Base-by-base conservation (phyloP, 139 green algal species). In the Raphidocelis subcapitata region DNA sequence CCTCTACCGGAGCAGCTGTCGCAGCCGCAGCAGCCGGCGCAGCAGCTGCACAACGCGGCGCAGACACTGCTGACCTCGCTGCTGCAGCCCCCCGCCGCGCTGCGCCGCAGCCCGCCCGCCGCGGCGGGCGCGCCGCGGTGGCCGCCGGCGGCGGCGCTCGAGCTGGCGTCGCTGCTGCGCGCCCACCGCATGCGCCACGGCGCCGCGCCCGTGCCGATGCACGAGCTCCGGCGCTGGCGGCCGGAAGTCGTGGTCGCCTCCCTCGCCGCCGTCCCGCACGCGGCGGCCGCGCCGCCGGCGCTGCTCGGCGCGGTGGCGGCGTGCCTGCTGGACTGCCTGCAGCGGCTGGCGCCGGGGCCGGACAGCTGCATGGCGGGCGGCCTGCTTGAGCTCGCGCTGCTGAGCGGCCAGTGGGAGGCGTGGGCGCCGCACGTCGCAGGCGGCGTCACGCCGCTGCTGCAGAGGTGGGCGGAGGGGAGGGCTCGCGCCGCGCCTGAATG, bases 31-130 rank as follows among this genome's bases (percentile, higher is more conserved):
- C 41, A 49, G 41, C 8, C 23, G 46, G 5, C 28, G 26, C 59
- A 47, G 10, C 26, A 54, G 15, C 33, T 77, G 29, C 41, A 47
- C 12, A 62, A 77, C 15, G 60, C 70, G 41, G 70, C 70, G 8
- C 47, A 77, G 37, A 24, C 69, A 46, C 70, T 77, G 46, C 24
- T 77, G 70, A 47, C 61, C 24, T 49, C 70, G 28, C 47, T 70
- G 32, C 21, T 70, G 70, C 46, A 69, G 21, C 70, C 70, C 29
- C 24, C 62, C 44, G 15, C 62, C 32, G 21, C 46, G 21, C 47
- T 60, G 31, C 52, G 67, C 54, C 63, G n/a, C 51, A 41, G 55
- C 49, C 16, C 21, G 20, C 29, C 5, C 47, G 47, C 8, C 57
- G 36, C 28, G 28, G 29, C 5, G 28, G 36, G 26, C n/a, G 21